These are phyloP conservation scores for Sphaerobolus stellatus DNA, from an alignment of 1,284 basidiomycete genomes.

Conservation along the genomic window DNA sequence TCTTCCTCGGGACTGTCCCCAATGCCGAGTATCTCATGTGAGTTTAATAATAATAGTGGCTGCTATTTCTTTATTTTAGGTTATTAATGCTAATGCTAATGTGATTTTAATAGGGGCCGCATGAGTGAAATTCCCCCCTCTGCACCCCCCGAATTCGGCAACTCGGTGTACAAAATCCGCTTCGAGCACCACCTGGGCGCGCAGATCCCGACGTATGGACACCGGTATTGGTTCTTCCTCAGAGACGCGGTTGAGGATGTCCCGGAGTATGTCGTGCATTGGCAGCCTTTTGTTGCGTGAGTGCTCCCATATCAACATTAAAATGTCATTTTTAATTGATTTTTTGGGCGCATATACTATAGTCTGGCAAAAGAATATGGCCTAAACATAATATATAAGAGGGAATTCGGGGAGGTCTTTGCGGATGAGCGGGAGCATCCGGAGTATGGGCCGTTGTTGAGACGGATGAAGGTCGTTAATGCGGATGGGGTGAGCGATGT, in stretches of 20 bases:
- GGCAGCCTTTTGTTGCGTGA: conserved; percentile 88
- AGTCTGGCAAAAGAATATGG: conserved; percentile 86
- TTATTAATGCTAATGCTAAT: not conserved
- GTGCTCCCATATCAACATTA: conserved; percentile 27
- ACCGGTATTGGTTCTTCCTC: conserved; percentile 93
- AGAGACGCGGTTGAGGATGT: conserved; percentile 95
- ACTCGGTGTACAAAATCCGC: conserved; percentile 84
- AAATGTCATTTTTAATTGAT: not conserved
- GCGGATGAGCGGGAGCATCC: conserved; percentile 71
- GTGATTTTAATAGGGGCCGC: conserved; percentile 65
- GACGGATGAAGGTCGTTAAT: conserved; percentile 88
- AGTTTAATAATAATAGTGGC: conserved; percentile 31
- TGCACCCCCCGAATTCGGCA: conserved; percentile 69
- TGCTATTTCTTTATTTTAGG: not conserved
- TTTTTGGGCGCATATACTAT: conserved; percentile 15
- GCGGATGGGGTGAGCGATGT: conserved; percentile 82
- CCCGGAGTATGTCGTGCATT: conserved; percentile 94
- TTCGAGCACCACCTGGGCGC: conserved; percentile 63
- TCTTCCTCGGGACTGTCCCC: conserved; percentile 94
- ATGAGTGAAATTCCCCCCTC: conserved; percentile 63
- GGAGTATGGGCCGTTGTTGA: conserved; percentile 77
- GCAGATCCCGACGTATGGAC: conserved; percentile 73
- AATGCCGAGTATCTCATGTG: conserved; percentile 80
- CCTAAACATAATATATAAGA: conserved; percentile 74
- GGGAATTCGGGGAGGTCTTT: conserved; percentile 88